These are phyloP conservation scores for Candolleomyces aberdarensis DNA, from an alignment of 768 basidiomycete species.

Conservation along the genomic window DNA sequence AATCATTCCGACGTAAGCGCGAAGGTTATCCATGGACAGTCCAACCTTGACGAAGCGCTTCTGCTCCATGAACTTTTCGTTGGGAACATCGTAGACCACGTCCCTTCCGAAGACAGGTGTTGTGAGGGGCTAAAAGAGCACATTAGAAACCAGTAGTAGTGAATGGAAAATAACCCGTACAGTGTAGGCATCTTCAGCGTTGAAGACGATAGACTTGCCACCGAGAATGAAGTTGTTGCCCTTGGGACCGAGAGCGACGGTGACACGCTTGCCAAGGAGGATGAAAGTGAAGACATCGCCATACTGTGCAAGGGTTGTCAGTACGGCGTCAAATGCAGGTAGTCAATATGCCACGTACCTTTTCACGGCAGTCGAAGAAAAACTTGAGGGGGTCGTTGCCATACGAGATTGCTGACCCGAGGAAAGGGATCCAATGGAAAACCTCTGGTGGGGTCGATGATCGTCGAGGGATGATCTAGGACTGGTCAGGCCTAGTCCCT, in stretches of 20 bases:
- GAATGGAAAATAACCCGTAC: conserved; percentile 34
- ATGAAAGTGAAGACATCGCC: conserved; percentile 98
- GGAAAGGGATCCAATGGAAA: conserved; percentile 87
- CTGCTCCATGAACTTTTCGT: conserved; percentile 97
- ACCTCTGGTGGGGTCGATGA: conserved; percentile 81
- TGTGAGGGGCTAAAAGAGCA: conserved; percentile 65
- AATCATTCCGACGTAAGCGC: conserved; percentile 78
- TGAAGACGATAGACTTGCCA: conserved; percentile 88
- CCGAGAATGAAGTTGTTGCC: conserved; percentile 95
- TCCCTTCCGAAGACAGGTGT: conserved; percentile 96
- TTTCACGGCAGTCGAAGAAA: conserved; percentile 73
- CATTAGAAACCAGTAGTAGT: not conserved
- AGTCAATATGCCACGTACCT: conserved; percentile 41
- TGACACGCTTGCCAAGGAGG: conserved; percentile 84
- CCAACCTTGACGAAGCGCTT: conserved; percentile 98
- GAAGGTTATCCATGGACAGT: conserved; percentile 88
- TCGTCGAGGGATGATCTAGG: conserved; percentile 64
- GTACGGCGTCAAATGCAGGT: not conserved
- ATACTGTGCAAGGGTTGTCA: conserved; percentile 50
- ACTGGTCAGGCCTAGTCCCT: not conserved
- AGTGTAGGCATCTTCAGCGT: conserved; percentile 95
- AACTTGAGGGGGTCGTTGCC: conserved; percentile 93
- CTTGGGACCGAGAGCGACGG: conserved; percentile 85
- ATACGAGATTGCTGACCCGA: conserved; percentile 88
- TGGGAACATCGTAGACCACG: conserved; percentile 96